Conservation (phyloP, 108 stramenopile genomes). For the Bacterosira constricta region DNA sequence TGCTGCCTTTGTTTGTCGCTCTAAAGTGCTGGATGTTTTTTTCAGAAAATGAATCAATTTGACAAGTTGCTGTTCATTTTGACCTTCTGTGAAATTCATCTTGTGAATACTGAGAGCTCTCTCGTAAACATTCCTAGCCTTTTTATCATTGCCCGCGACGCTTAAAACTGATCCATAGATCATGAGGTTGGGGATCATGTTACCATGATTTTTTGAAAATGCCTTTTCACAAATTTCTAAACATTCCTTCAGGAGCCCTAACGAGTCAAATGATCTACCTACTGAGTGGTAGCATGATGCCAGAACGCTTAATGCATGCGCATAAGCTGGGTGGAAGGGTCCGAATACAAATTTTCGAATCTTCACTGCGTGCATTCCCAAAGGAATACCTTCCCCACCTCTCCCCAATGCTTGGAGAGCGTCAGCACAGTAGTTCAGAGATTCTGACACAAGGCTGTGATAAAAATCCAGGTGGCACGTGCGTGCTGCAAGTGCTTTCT, state of each 20-base stretch:
- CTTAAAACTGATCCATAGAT: slow-evolving; percentile 38
- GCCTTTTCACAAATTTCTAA: slow-evolving; percentile 40
- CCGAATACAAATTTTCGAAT: slow-evolving; percentile 43
- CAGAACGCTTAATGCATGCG: slow-evolving; percentile 43
- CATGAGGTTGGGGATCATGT: slow-evolving; percentile 50
- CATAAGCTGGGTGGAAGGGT: slow-evolving; percentile 39
- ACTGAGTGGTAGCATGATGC: slow-evolving; percentile 39
- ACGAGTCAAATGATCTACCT: slow-evolving; percentile 31
- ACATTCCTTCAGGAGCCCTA: slow-evolving; percentile 33
- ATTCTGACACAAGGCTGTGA: slow-evolving; percentile 40
- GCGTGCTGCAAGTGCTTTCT: slow-evolving; percentile 32
- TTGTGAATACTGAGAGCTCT: slow-evolving; percentile 39
- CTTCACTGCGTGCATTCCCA: slow-evolving; percentile 36
- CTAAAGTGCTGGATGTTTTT: not conserved
- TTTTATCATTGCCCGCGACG: slow-evolving; percentile 15
- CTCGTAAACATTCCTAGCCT: slow-evolving; percentile 23
- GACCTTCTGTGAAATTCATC: slow-evolving; percentile 29
- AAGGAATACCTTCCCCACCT: slow-evolving; percentile 38
- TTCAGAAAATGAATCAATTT: slow-evolving; percentile 16
- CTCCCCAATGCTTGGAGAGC: slow-evolving; percentile 26
- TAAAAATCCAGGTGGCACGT: slow-evolving; percentile 36
- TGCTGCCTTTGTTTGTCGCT: not conserved
- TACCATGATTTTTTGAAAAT: slow-evolving; percentile 35
- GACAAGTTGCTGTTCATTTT: slow-evolving; percentile 17
- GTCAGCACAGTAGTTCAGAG: slow-evolving; percentile 49